These are phyloP conservation scores for Echinosophora koreensis DNA, from an alignment of 306 rosid species.

Conservation along the genomic window DNA sequence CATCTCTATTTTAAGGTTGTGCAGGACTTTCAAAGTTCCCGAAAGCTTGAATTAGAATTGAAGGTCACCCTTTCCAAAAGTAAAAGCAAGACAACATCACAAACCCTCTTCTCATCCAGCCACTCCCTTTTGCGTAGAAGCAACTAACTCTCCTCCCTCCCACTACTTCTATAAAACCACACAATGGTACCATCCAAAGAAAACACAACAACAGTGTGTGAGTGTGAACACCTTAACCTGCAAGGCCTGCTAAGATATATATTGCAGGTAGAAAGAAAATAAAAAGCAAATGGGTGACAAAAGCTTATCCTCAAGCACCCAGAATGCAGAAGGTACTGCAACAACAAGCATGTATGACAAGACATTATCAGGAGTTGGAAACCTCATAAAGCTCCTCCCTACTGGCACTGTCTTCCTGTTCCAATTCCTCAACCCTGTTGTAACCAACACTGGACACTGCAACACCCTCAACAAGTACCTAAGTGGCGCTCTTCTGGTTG, in stretches of 20 bases:
- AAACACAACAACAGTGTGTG: not conserved
- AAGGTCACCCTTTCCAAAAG: constrained; percentile 47
- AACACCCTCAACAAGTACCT: constrained; percentile 58
- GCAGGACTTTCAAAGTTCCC: not conserved
- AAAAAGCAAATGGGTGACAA: not conserved
- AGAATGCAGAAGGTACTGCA: not conserved
- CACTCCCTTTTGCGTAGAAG: constrained; percentile 53
- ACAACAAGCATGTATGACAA: not conserved
- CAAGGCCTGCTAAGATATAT: not conserved
- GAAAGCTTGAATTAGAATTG: constrained; percentile 43
- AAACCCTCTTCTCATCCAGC: not conserved
- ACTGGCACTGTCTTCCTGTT: constrained; percentile 80
- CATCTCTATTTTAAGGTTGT: not conserved
- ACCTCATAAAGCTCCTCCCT: constrained; percentile 77
- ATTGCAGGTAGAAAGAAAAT: not conserved
- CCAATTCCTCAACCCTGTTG: constrained; percentile 75
- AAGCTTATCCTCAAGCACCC: not conserved
- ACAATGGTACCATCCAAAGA: not conserved
- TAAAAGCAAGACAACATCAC: constrained; percentile 40
- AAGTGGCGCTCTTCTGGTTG: constrained; percentile 46
- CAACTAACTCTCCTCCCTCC: constrained; percentile 20
- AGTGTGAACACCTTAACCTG: not conserved
- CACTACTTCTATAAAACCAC: constrained; percentile 34
- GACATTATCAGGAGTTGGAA: constrained; percentile 63
- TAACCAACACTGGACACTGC: constrained; percentile 80